A percentile compares a stretch with the other conserved stretches of the same genome.
These are phyloP conservation scores for Cryphonectria japonica DNA, from an alignment of 2,329 filamentous ascomycete species.

Conservation along the genomic window DNA sequence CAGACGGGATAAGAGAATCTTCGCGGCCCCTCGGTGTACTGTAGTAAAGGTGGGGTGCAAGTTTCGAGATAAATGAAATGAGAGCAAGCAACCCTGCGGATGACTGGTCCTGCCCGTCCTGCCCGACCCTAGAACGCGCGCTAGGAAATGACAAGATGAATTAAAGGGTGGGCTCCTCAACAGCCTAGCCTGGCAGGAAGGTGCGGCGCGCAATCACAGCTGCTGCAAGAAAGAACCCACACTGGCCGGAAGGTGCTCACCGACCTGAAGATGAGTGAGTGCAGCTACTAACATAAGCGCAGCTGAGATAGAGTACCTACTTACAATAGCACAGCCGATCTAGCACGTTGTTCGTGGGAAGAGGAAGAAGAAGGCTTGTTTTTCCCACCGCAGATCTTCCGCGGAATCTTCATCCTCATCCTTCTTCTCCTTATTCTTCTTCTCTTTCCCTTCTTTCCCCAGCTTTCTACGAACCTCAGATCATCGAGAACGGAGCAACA, in stretches of 20 bases:
- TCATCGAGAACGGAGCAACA: neutral
- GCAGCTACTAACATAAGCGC: neutral
- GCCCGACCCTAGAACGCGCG: conserved; percentile 8
- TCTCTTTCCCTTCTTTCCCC: neutral
- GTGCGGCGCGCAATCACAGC: neutral
- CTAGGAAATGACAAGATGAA: conserved; percentile 14
- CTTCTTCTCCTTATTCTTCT: neutral
- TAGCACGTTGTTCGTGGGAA: neutral
- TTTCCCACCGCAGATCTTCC: neutral
- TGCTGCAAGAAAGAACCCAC: neutral
- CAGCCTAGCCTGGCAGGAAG: neutral
- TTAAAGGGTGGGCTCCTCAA: neutral
- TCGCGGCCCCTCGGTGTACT: conserved; percentile 6
- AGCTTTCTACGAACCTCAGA: neutral
- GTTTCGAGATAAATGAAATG: conserved; percentile 23
- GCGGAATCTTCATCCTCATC: neutral
- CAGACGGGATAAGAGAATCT: neutral
- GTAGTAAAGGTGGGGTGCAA: conserved; percentile 13
- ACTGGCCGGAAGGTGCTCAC: neutral
- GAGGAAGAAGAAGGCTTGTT: neutral
- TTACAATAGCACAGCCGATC: neutral
- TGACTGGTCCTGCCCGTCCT: conserved; percentile 6
- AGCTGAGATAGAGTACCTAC: neutral
- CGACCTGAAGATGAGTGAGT: neutral
- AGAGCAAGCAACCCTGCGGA: conserved; percentile 19